phyloP scores from a whole-genome alignment of 768 basidiomycete genomes.

The Rhizopogon sp. region DNA sequence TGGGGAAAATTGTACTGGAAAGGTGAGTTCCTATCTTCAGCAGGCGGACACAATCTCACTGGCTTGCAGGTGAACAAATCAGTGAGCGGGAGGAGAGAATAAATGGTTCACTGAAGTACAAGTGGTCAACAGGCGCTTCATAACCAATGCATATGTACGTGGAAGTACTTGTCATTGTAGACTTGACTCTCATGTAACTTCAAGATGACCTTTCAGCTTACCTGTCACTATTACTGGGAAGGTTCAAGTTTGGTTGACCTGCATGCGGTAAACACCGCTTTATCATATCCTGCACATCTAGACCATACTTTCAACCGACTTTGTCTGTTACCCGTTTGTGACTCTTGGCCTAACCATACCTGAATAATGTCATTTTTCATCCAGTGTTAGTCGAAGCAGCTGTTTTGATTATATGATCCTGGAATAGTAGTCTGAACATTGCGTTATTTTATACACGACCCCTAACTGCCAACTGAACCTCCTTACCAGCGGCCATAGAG shows the following conservation, averaged over 20 bases:
- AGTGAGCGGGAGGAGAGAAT: conserved; percentile 59
- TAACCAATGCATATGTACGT: conserved; percentile 1
- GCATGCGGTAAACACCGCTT: not conserved
- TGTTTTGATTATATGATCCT: not conserved
- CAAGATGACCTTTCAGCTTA: not conserved
- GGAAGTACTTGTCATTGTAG: not conserved
- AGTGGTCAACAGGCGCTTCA: conserved; percentile 61
- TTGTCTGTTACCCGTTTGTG: not conserved
- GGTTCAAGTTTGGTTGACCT: not conserved
- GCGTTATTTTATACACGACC: too few relatives aligned
- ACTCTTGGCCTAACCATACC: not conserved
- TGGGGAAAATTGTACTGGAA: conserved; percentile 81
- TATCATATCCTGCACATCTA: not conserved
- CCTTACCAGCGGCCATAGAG: too few relatives aligned
- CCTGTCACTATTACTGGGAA: not conserved
- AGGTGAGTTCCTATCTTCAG: conserved; percentile 41
- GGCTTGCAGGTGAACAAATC: conserved; percentile 49
- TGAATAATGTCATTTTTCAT: not conserved
- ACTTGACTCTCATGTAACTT: not conserved
- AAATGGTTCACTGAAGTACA: conserved; percentile 68
- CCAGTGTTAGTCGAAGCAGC: not conserved
- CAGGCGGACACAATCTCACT: not conserved
- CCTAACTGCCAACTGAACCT: too few relatives aligned
- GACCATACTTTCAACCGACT: not conserved
- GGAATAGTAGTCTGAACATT: too few relatives aligned